Percentiles rank a stretch among this genome's conserved stretches.
These are phyloP conservation scores for Penicillium fimorum DNA, from an alignment of 495 filamentous ascomycete genomes.

Conservation along the genomic window DNA sequence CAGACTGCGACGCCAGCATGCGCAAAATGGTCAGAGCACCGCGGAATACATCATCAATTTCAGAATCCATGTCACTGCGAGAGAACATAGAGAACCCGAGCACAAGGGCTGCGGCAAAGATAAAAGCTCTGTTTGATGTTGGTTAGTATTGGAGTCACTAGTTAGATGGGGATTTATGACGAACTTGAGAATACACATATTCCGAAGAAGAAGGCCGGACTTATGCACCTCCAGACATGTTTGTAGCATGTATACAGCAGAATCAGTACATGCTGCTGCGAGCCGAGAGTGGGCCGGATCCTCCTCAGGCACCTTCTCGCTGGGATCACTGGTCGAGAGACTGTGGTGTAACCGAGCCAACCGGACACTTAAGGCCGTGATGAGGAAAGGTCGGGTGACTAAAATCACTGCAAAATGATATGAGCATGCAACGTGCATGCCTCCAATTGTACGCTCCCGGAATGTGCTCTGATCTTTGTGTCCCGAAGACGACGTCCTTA, in stretches of 20 bases:
- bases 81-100: constrained; percentile 46
- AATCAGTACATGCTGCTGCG: constrained; percentile 39
- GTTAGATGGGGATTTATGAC: not conserved
- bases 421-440: constrained; percentile 41
- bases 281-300: constrained; percentile 37
- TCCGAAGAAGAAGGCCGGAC: constrained; percentile 32
- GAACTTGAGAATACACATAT: constrained; percentile 42
- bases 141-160: constrained; percentile 6
- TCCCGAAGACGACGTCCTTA: constrained; percentile 22
- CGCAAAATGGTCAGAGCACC: constrained; percentile 33
- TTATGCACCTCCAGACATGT: constrained; percentile 39
- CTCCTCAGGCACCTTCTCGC: constrained; percentile 19
- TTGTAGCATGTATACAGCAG: constrained; percentile 43
- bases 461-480: constrained; percentile 20
- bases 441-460: constrained; percentile 36
- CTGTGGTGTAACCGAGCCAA: constrained; percentile 34
- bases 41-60: constrained; percentile 33
- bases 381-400: constrained; percentile 42
- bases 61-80: constrained; percentile 31
- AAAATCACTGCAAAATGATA: constrained; percentile 47
- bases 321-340: constrained; percentile 11
- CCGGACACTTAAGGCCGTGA: constrained; percentile 36
- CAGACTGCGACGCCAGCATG: constrained; percentile 35
- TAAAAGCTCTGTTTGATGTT: constrained; percentile 33
- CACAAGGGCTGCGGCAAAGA: constrained; percentile 43